These are phyloP conservation scores for Amanita molliuscula DNA, from an alignment of 768 basidiomycete species.

Conservation along the genomic window DNA sequence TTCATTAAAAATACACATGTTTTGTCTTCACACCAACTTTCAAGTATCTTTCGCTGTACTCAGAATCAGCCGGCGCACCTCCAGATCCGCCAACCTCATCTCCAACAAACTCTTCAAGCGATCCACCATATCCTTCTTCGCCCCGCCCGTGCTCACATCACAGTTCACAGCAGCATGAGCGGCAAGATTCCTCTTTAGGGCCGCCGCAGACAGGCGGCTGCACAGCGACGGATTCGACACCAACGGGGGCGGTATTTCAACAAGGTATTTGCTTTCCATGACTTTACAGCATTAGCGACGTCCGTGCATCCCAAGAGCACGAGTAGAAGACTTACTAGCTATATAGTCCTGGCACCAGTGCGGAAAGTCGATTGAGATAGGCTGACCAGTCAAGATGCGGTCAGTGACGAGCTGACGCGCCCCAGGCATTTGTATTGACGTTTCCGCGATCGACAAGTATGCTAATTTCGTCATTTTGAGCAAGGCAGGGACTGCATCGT, in stretches of 20 bases:
- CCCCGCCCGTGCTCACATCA: conserved; percentile 32
- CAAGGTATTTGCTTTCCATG: conserved; percentile 35
- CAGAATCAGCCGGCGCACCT: conserved; percentile 1
- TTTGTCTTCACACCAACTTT: background rate
- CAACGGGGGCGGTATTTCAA: conserved; percentile 37
- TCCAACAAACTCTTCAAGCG: conserved; percentile 36
- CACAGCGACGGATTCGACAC: conserved; percentile 33
- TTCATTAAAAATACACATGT: conserved; percentile 17
- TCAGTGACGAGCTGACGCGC: conserved; percentile 29
- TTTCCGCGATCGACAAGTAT: conserved; percentile 43
- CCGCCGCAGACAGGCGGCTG: conserved; percentile 30
- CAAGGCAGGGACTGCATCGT: conserved; percentile 48
- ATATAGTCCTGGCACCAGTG: conserved; percentile 42
- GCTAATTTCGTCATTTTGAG: conserved; percentile 34
- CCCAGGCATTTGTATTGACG: conserved; percentile 46
- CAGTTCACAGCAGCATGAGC: conserved; percentile 43
- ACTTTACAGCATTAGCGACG: conserved; percentile 18
- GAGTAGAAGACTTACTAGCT: conserved; percentile 26
- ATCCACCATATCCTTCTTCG: conserved; percentile 36
- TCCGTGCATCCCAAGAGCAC: background rate
- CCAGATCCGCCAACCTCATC: conserved; percentile 36
- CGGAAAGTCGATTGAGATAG: conserved; percentile 36
- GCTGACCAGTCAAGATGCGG: background rate
- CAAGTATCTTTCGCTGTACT: background rate
- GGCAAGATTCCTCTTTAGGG: conserved; percentile 45